Conservation (phyloP, 805 yeast genomes). For the Teunomyces stri region DNA sequence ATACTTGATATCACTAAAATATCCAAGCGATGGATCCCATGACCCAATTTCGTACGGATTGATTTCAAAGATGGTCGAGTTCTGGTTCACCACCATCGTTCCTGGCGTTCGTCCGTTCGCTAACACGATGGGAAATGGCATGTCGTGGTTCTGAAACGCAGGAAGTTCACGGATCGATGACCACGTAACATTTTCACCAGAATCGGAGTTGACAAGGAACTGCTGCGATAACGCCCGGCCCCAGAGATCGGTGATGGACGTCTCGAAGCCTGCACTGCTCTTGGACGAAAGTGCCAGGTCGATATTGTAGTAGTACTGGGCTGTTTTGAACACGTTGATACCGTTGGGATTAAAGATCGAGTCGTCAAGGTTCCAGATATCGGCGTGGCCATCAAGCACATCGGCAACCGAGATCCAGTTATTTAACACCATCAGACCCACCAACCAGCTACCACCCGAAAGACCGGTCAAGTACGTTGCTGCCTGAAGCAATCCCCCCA, state of each 20-base stretch:
- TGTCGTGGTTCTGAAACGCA: slow-evolving; percentile 25
- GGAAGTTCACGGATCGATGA: slow-evolving; percentile 20
- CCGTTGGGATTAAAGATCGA: slow-evolving; percentile 66
- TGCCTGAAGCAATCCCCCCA: slow-evolving; percentile 35
- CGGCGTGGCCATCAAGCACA: slow-evolving; percentile 20
- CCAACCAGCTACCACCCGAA: slow-evolving; percentile 58
- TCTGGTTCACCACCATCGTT: slow-evolving; percentile 50
- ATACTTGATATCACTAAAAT: slow-evolving; percentile 29
- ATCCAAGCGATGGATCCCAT: slow-evolving; percentile 39
- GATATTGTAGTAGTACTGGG: slow-evolving; percentile 44
- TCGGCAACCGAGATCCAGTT: slow-evolving; percentile 34
- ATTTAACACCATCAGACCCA: slow-evolving; percentile 45
- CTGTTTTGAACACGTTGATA: slow-evolving; percentile 49
- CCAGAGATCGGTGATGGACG: slow-evolving; percentile 41
- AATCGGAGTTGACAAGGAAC: slow-evolving; percentile 25
- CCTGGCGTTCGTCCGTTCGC: slow-evolving; percentile 66
- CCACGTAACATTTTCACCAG: slow-evolving; percentile 28
- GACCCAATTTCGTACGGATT: slow-evolving; percentile 41
- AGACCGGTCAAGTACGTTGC: slow-evolving; percentile 22
- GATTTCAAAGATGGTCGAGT: slow-evolving; percentile 58
- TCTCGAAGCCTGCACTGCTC: slow-evolving; percentile 32
- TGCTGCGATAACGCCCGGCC: slow-evolving; percentile 39
- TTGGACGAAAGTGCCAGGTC: slow-evolving; percentile 27
- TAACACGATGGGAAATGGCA: slow-evolving; percentile 41
- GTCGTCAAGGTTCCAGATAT: slow-evolving; percentile 67